A percentile compares a stretch with the other conserved stretches of the same genome.
Evolutionary conservation across 2,329 filamentous ascomycete genomes (phyloP).

Genomic region (Colletotrichum liriopes): DNA sequence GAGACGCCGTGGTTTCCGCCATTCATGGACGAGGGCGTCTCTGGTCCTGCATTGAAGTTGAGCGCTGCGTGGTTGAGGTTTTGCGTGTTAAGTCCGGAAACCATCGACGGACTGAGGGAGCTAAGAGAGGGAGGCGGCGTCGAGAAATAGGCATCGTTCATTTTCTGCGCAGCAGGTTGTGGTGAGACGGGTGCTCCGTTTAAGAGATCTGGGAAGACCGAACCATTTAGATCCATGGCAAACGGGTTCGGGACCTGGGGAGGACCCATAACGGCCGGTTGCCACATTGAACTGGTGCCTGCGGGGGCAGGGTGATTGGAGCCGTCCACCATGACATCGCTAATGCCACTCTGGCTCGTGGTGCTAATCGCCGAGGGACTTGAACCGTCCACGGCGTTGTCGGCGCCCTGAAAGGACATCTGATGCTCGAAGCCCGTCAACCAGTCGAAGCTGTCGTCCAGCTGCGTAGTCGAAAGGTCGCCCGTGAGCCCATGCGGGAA

Average conservation of each 20-base stretch:
- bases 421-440: conserved; percentile 83
- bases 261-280: conserved; percentile 78
- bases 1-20: conserved; percentile 73
- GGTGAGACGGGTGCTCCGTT: conserved; percentile 82
- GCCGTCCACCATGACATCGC: conserved; percentile 92
- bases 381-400: conserved; percentile 90
- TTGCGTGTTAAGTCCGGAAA: conserved; percentile 74
- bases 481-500: conserved; percentile 72
- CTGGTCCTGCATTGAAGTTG: conserved; percentile 76
- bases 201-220: conserved; percentile 84
- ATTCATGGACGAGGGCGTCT: conserved; percentile 81
- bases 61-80: conserved; percentile 76
- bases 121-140: conserved; percentile 83
- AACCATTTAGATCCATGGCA: conserved; percentile 80
- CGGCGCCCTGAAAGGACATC: conserved; percentile 79
- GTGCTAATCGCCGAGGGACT: conserved; percentile 97
- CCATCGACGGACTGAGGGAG: conserved; percentile 80
- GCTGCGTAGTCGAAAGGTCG: conserved; percentile 67
- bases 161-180: conserved; percentile 80
- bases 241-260: conserved; percentile 79
- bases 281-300: conserved; percentile 76
- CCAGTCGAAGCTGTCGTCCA: conserved; percentile 90
- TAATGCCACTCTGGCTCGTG: conserved; percentile 91
- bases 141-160: conserved; percentile 83
- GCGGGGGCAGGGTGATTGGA: conserved; percentile 74